Conservation (phyloP, 1,139 yeast genomes). For the Saccharomyces hybrid region DNA sequence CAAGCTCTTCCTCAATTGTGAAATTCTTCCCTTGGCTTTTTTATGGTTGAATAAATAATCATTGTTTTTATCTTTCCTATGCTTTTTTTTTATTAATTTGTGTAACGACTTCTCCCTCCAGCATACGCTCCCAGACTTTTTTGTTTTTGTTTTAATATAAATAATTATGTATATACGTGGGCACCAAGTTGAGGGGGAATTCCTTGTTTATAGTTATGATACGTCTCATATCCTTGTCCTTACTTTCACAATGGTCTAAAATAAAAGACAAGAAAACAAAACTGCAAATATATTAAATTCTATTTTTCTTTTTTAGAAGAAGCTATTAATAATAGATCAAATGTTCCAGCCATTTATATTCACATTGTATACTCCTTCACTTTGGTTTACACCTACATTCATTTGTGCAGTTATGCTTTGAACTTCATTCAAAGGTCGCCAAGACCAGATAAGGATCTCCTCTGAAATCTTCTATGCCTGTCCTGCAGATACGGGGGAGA, state of each 20-base stretch:
- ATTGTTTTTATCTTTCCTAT: neutral
- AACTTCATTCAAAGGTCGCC: neutral
- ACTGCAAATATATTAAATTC: neutral
- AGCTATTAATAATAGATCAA: neutral
- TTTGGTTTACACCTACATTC: neutral
- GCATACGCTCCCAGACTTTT: neutral
- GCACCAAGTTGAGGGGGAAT: neutral
- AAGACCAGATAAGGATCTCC: neutral
- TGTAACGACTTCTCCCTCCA: neutral
- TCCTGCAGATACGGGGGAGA: neutral
- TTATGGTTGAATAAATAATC: neutral
- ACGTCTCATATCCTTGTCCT: neutral
- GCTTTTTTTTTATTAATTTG: neutral
- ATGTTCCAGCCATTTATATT: neutral
- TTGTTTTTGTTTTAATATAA: neutral
- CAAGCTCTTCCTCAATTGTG: slow-evolving; percentile 38
- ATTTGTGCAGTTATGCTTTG: neutral
- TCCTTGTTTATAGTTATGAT: neutral
- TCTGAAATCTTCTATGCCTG: neutral
- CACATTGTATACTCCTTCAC: neutral
- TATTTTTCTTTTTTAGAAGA: neutral
- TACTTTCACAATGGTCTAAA: neutral
- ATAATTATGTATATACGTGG: neutral
- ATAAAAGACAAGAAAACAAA: neutral
- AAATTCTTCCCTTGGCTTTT: neutral